phyloP scores from a whole-genome alignment of 148 eudicot genomes.

The Rhododendron simsii region DNA sequence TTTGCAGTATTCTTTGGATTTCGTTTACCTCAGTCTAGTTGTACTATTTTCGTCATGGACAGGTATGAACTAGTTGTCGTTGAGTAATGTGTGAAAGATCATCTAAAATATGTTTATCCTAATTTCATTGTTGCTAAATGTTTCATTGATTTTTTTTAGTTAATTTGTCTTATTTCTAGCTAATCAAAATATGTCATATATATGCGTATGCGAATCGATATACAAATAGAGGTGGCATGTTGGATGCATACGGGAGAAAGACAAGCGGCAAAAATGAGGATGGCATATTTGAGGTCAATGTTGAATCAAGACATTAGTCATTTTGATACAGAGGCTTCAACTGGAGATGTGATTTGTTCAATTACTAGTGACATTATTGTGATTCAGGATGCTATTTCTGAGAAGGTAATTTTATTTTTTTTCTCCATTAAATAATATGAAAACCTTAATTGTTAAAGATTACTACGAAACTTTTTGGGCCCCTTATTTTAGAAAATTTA shows the following conservation, averaged over 20 bases:
- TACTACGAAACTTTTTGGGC: not conserved
- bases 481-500: not conserved
- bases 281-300: constrained; percentile 82
- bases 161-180: not conserved
- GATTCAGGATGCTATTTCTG: constrained; percentile 94
- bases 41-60: constrained; percentile 89
- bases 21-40: constrained; percentile 83
- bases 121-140: not conserved
- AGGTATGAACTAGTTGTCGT: constrained; percentile 38
- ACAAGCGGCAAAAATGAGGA: constrained; percentile 92
- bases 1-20: constrained; percentile 92
- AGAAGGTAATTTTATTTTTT: constrained; percentile 51
- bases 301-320: constrained; percentile 84
- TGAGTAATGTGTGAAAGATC: not conserved
- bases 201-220: not conserved
- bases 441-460: not conserved
- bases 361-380: constrained; percentile 80
- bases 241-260: constrained; percentile 98
- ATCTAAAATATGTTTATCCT: not conserved
- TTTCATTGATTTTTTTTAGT: not conserved
- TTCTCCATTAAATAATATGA: not conserved
- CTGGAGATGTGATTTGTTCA: constrained; percentile 88
- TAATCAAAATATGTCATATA: not conserved
- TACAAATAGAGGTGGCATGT: constrained; percentile 65
- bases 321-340: constrained; percentile 82